These are phyloP conservation scores for Agarophyton chilense DNA, from an alignment of 23 red algal genomes.

Conservation along the genomic window DNA sequence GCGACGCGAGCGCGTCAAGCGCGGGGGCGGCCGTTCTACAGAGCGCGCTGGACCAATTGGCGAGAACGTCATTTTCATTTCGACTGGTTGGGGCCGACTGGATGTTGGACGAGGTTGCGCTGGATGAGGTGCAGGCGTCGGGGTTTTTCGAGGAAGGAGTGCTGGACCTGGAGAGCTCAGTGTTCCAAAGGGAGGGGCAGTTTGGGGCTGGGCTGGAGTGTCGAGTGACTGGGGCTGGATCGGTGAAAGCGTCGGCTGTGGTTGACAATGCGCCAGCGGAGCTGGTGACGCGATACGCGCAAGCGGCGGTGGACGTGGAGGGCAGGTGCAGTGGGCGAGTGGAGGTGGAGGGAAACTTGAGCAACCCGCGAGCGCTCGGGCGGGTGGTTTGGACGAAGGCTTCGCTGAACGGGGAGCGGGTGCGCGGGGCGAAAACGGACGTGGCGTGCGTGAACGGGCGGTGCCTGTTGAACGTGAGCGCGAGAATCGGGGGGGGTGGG, in stretches of 20 bases:
- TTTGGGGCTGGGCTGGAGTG: conserved; percentile 44
- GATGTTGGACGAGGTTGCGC: background rate
- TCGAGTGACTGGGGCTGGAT: conserved; percentile 26
- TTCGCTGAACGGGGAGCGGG: conserved; percentile 43
- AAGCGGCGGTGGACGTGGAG: conserved; percentile 10
- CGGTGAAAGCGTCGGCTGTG: background rate
- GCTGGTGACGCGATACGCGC: conserved; percentile 19
- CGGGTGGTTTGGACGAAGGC: conserved; percentile 56
- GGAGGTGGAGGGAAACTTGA: conserved; percentile 46
- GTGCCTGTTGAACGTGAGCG: conserved; percentile 54
- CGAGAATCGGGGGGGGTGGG: conserved; percentile 20
- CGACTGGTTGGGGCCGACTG: conserved; percentile 10
- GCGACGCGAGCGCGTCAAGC: background rate
- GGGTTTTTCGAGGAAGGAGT: conserved; percentile 59
- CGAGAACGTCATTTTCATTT: conserved; percentile 45
- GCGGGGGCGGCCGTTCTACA: conserved; percentile 39
- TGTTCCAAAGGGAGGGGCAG: conserved; percentile 2
- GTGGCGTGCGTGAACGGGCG: conserved; percentile 54
- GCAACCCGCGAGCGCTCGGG: conserved; percentile 48
- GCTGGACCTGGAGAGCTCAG: background rate
- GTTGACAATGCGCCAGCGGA: conserved; percentile 23
- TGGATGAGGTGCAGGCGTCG: background rate
- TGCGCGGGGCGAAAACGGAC: conserved; percentile 46
- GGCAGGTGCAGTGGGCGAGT: conserved; percentile 53
- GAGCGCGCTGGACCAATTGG: conserved; percentile 34